These are phyloP conservation scores for Daldinia caldariorum DNA, from an alignment of 495 filamentous ascomycete species.

Conservation along the genomic window DNA sequence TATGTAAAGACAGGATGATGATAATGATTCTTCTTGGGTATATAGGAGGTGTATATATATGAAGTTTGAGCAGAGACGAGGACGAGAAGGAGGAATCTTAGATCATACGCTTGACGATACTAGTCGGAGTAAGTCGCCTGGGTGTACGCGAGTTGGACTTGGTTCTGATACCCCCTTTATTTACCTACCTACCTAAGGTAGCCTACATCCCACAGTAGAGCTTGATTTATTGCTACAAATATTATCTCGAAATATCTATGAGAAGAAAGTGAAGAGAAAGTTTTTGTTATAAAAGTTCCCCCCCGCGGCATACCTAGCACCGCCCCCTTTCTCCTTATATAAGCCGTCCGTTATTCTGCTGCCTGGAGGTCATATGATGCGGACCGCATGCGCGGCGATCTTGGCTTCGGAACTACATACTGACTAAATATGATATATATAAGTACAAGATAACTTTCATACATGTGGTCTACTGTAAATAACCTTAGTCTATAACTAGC, in stretches of 20 bases:
- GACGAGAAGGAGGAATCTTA: not conserved
- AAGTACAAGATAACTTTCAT: not conserved
- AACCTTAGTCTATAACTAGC: no score
- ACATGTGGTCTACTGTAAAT: no score
- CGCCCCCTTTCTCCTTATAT: not conserved
- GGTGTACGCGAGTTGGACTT: not conserved
- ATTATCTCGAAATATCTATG: not conserved
- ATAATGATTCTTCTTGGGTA: not conserved
- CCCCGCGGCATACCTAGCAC: not conserved
- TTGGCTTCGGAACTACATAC: not conserved
- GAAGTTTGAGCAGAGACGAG: not conserved
- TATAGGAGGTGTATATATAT: not conserved
- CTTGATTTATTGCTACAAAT: not conserved
- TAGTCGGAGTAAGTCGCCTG: not conserved
- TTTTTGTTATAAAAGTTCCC: not conserved
- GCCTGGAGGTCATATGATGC: constrained; percentile 6
- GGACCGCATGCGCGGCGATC: not conserved
- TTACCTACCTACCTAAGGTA: not conserved
- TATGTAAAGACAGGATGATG: not conserved
- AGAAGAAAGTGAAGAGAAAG: not conserved
- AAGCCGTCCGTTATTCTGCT: constrained; percentile 1
- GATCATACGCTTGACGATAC: not conserved
- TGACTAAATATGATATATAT: not conserved
- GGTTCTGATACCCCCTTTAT: constrained; percentile 12
- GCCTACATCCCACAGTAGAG: not conserved